These are phyloP conservation scores for Tetrahymena borealis DNA, from an alignment of 73 alveolate species.

Conservation along the genomic window DNA sequence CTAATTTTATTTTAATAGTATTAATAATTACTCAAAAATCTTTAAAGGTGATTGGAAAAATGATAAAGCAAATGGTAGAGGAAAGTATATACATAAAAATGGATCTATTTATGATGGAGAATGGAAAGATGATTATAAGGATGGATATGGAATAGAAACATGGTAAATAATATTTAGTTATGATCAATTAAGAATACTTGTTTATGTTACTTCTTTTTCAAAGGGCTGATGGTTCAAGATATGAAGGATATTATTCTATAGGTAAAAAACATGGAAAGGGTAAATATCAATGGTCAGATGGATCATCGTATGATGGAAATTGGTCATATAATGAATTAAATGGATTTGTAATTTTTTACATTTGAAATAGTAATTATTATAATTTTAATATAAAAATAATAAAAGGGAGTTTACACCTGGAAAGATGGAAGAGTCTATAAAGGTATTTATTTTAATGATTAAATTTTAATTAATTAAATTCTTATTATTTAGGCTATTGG, in stretches of 20 bases:
- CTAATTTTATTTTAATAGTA: neutral
- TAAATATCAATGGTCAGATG: constrained; percentile 66
- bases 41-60: neutral
- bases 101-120: constrained; percentile 48
- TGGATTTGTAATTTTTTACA: constrained; percentile 46
- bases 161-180: neutral
- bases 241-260: constrained; percentile 46
- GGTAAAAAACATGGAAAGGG: constrained; percentile 63
- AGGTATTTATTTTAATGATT: constrained; percentile 18
- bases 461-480: neutral
- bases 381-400: neutral
- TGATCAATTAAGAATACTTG: neutral
- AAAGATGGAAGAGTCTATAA: constrained; percentile 63
- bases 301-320: constrained; percentile 64
- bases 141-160: neutral
- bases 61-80: constrained; percentile 40
- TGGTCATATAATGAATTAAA: constrained; percentile 55
- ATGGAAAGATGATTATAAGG: constrained; percentile 17
- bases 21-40: neutral
- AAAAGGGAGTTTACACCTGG: constrained; percentile 58
- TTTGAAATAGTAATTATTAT: neutral
- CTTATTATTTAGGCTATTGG: neutral
- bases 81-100: constrained; percentile 24
- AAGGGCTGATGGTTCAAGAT: constrained; percentile 58
- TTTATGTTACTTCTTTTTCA: no score